These are phyloP conservation scores for Plenodomus biglobosus DNA, from an alignment of 2,329 filamentous ascomycete species.

Conservation along the genomic window DNA sequence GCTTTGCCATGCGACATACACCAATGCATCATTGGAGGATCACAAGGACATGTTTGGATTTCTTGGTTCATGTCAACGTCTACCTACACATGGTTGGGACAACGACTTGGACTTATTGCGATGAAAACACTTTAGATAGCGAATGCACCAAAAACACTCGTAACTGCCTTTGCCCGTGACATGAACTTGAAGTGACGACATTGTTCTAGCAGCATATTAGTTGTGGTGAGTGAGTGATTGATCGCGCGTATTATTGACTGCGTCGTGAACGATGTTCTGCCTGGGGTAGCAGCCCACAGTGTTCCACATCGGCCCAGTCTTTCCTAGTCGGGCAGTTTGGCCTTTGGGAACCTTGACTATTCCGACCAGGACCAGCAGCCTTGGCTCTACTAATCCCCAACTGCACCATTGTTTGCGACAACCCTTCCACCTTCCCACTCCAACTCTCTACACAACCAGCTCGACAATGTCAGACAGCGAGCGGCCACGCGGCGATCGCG, in stretches of 20 bases:
- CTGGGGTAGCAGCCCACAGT: background rate
- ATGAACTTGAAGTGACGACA: background rate
- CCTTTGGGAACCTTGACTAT: background rate
- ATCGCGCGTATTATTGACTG: no score
- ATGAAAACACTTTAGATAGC: background rate
- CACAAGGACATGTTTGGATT: background rate
- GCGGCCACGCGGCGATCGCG: constrained; percentile 25
- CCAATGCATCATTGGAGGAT: background rate
- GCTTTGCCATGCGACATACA: background rate
- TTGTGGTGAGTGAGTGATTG: no score
- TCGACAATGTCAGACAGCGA: constrained; percentile 29
- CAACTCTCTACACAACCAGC: background rate
- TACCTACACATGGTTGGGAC: background rate
- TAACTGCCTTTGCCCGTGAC: background rate
- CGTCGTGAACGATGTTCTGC: no score
- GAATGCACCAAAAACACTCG: background rate
- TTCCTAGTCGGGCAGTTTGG: background rate
- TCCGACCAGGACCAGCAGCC: no score
- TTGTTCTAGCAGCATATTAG: background rate
- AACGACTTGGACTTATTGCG: background rate
- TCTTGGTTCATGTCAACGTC: background rate
- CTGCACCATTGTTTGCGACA: constrained; percentile 4
- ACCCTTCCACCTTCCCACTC: constrained; percentile 3
- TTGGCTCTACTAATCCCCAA: constrained; percentile 9
- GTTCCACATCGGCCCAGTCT: background rate